Percentiles rank a stretch among this genome's conserved stretches.
These are phyloP conservation scores for Blastobotrys peoriensis DNA, from an alignment of 805 yeast species.

Conservation along the genomic window DNA sequence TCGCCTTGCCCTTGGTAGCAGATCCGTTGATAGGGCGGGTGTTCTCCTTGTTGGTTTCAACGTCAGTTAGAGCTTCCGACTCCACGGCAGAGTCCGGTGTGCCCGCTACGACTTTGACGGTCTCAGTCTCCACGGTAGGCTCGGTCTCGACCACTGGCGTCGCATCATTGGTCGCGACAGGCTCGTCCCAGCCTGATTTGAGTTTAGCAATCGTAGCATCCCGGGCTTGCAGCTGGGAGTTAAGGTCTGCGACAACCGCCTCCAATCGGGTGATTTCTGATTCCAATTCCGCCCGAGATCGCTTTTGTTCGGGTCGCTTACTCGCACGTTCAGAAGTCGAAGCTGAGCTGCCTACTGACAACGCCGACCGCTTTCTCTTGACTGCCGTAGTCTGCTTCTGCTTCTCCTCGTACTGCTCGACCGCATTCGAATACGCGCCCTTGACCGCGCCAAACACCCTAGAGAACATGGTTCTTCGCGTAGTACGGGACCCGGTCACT, in stretches of 20 bases:
- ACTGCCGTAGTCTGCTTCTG: constrained; percentile 6
- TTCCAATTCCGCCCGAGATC: neutral
- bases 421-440: constrained; percentile 14
- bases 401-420: constrained; percentile 17
- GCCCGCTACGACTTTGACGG: constrained; percentile 4
- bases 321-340: neutral
- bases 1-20: neutral
- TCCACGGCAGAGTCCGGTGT: neutral
- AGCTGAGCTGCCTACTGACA: constrained; percentile 1
- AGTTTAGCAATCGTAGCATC: neutral
- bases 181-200: constrained; percentile 1
- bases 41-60: constrained; percentile 8
- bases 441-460: constrained; percentile 10
- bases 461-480: constrained; percentile 9
- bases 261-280: neutral
- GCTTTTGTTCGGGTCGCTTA: neutral
- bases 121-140: constrained; percentile 5
- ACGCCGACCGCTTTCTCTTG: constrained; percentile 10
- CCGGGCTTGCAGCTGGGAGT: neutral
- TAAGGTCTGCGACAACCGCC: constrained; percentile 3
- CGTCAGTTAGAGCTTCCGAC: constrained; percentile 1
- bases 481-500: too few species aligned
- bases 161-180: neutral
- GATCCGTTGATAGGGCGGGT: neutral
- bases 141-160: neutral